Conservation (phyloP, 768 basidiomycete genomes). For the Naganishia randhawae region DNA sequence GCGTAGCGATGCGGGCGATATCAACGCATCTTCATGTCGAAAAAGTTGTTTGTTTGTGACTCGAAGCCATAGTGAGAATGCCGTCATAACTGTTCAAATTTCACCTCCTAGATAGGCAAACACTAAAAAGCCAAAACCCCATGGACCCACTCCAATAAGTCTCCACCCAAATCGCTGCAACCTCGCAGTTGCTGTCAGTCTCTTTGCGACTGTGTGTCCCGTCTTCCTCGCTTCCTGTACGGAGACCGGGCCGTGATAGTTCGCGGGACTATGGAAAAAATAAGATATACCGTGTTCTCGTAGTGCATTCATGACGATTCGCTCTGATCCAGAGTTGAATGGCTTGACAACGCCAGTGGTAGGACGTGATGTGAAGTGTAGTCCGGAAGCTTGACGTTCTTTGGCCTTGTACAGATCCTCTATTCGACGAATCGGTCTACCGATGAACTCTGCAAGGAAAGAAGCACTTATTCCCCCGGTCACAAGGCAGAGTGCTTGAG, state of each 20-base stretch:
- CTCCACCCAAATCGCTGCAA: conserved; percentile 43
- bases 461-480: conserved; percentile 44
- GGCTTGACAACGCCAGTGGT: conserved; percentile 17
- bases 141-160: conserved; percentile 46
- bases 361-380: conserved; percentile 21
- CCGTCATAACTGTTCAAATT: conserved; percentile 35
- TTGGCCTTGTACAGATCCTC: conserved; percentile 25
- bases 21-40: too few species aligned
- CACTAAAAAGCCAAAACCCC: conserved; percentile 46
- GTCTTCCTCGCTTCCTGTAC: conserved; percentile 14
- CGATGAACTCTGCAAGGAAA: conserved; percentile 40
- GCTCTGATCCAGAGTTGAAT: not conserved
- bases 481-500: conserved; percentile 46
- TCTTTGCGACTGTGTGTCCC: conserved; percentile 16
- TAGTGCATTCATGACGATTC: conserved; percentile 28
- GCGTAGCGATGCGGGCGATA: not conserved
- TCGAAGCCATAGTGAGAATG: too few species aligned
- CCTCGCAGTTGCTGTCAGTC: conserved; percentile 6
- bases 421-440: conserved; percentile 40
- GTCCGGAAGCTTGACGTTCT: conserved; percentile 13
- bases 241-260: conserved; percentile 13
- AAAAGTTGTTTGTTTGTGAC: too few species aligned
- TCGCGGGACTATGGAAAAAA: conserved; percentile 37
- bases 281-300: conserved; percentile 36
- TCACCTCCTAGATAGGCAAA: conserved; percentile 50